phyloP scores from a whole-genome alignment of 208 protist genomes.

The Crithidia fasciculata region DNA sequence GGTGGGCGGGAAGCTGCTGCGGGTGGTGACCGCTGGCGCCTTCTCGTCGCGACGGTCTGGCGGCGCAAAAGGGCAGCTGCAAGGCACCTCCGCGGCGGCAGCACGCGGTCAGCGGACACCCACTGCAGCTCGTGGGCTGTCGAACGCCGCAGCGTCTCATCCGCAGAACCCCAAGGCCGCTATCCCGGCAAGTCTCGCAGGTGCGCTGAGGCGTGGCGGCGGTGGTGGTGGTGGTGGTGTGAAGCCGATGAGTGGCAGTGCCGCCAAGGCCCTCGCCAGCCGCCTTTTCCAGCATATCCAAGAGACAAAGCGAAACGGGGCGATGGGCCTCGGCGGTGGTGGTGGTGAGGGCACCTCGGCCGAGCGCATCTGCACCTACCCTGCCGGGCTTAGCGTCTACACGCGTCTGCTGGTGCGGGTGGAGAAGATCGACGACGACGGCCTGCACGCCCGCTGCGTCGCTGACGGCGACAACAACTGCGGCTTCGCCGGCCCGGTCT shows the following conservation, averaged over 20 bases:
- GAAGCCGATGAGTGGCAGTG: constrained; percentile 7
- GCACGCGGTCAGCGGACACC: constrained; percentile 23
- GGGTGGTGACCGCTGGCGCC: constrained; percentile 19
- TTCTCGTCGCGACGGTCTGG: constrained; percentile 22
- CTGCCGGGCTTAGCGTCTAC: constrained; percentile 49
- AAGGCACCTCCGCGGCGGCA: neutral
- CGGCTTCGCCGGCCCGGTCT: constrained; percentile 35
- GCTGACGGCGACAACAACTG: constrained; percentile 31
- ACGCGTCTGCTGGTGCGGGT: constrained; percentile 61
- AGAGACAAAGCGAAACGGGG: constrained; percentile 29
- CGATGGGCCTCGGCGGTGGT: neutral
- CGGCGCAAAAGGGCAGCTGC: constrained; percentile 23
- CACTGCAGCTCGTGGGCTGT: constrained; percentile 21
- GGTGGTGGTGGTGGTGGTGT: neutral
- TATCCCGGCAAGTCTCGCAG: neutral
- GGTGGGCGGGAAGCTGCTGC: constrained; percentile 40
- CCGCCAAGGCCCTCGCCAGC: constrained; percentile 47
- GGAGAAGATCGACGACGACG: constrained; percentile 63
- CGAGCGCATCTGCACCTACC: constrained; percentile 61
- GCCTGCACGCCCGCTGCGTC: constrained; percentile 58
- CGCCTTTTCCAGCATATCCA: constrained; percentile 58
- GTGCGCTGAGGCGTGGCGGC: neutral
- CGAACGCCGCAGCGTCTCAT: constrained; percentile 7
- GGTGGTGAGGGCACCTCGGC: constrained; percentile 14
- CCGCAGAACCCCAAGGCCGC: neutral